Base-by-base conservation (phyloP, 352 stramenopile species). In the Globisporangium cederbergense region DNA sequence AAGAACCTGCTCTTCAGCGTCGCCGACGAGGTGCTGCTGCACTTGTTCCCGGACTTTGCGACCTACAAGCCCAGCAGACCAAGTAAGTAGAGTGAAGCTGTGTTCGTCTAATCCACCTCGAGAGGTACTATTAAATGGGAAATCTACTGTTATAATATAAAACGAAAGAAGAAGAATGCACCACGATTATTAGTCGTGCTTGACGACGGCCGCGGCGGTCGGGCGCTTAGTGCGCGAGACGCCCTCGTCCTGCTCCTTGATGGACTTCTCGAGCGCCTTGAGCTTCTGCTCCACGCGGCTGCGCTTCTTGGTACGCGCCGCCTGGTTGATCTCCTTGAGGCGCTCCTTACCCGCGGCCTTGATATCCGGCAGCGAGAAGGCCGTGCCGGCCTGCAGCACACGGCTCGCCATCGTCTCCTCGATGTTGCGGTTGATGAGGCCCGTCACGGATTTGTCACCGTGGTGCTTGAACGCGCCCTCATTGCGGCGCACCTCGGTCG, bases 341-440 rank as follows among this genome's bases (percentile, higher is more conserved):
- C 86, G 81, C 60, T 95, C 84, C 62, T 93, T 95, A 53, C 84
- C 86, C 30, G 79, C 69, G 11, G 74, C 68, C 67, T 88, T 88
- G 65, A 95, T 73, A 66, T 95, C 86, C 4, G 32, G 58, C 40
- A 93, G 67, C 38, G 76, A 60, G 60, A 95, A 66, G 64, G 78
- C 68, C 55, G 81, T 80, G 46, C 86, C 86, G 0, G 78, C 64
- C 64, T 93, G 86, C 59, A 93, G 65, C 70, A 95, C 86, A 59
- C 86, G 86, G 46, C 76, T 89, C 42, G 86, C 86, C 84, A 95
- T 93, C 53, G 92, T 86, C 63, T 95, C 85, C 64, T 95, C 86
- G 54, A 95, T 84, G 73, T 95, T 95, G 71, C 85, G 79, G 74
- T 95, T 91, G 67, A 95, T 95, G 55, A 93, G 81, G 34, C 79